Evolutionary conservation across 148 eudicot genomes (phyloP).

Genomic region (Polygonum maritimum): DNA sequence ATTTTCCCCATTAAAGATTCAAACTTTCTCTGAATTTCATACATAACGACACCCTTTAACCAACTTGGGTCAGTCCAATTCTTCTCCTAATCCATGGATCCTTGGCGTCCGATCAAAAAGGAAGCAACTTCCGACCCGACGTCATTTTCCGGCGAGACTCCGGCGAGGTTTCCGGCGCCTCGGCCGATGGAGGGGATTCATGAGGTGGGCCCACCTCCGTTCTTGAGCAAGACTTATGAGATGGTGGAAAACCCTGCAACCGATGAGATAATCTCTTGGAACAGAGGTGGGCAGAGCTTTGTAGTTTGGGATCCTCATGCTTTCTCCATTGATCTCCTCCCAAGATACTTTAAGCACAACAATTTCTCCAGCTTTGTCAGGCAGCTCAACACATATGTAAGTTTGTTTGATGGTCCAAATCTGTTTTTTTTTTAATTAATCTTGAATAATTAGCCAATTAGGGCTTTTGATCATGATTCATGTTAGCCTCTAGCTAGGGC

Average conservation of each 20-base stretch:
- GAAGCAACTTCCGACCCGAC: slow-evolving; percentile 30
- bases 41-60: background rate
- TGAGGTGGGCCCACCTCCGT: slow-evolving; percentile 83
- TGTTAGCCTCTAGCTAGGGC: too few species aligned
- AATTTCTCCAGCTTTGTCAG: slow-evolving; percentile 93
- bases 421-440: too few species aligned
- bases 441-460: too few species aligned
- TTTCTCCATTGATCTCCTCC: slow-evolving; percentile 58
- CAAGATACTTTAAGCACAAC: slow-evolving; percentile 73
- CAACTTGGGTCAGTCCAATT: too few species aligned
- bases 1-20: background rate
- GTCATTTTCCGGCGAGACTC: slow-evolving; percentile 10
- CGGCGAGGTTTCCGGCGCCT: slow-evolving; percentile 23
- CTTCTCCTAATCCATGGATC: slow-evolving; percentile 27
- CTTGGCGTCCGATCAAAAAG: slow-evolving; percentile 43
- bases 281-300: slow-evolving; percentile 75
- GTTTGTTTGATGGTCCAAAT: slow-evolving; percentile 10
- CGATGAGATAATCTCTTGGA: slow-evolving; percentile 60
- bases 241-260: slow-evolving; percentile 67
- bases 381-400: slow-evolving; percentile 93
- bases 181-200: slow-evolving; percentile 78
- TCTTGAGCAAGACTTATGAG: slow-evolving; percentile 70
- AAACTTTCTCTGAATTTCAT: background rate
- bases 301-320: slow-evolving; percentile 88
- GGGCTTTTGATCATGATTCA: too few species aligned